Evolutionary conservation across 108 stramenopile species (phyloP).

Genomic region (Pelagomonas calceolata): DNA sequence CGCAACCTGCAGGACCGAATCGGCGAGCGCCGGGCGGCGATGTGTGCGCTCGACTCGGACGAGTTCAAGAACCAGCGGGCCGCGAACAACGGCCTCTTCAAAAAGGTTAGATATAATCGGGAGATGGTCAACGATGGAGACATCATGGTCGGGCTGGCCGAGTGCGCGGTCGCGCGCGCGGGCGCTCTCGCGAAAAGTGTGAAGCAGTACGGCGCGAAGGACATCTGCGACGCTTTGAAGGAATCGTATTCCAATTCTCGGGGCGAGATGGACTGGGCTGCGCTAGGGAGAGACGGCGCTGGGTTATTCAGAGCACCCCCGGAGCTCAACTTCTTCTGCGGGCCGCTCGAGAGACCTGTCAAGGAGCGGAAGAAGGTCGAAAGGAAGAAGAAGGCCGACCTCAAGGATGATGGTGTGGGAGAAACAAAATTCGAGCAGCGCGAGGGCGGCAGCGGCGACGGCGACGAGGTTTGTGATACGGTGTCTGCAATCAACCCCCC

Average conservation of each 20-base stretch:
- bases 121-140: neutral
- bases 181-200: neutral
- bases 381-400: neutral
- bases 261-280: neutral
- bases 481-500: too few relatives aligned
- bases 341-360: neutral
- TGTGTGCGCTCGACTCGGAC: neutral
- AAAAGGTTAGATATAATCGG: neutral
- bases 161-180: neutral
- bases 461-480: too few relatives aligned
- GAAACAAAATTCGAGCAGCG: neutral
- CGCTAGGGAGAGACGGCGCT: neutral
- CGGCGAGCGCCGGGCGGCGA: neutral
- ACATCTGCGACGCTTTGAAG: neutral
- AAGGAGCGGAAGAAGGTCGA: neutral
- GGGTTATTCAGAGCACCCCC: neutral
- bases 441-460: too few relatives aligned
- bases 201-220: neutral
- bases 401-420: neutral
- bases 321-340: neutral
- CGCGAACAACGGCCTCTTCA: neutral
- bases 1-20: neutral
- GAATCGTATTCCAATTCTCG: neutral
- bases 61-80: neutral
- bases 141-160: neutral